Evolutionary conservation across 257 asterid species (phyloP), one percentile per base, ranked within the genome.

Genomic region (Solanum stenotomum): DNA sequence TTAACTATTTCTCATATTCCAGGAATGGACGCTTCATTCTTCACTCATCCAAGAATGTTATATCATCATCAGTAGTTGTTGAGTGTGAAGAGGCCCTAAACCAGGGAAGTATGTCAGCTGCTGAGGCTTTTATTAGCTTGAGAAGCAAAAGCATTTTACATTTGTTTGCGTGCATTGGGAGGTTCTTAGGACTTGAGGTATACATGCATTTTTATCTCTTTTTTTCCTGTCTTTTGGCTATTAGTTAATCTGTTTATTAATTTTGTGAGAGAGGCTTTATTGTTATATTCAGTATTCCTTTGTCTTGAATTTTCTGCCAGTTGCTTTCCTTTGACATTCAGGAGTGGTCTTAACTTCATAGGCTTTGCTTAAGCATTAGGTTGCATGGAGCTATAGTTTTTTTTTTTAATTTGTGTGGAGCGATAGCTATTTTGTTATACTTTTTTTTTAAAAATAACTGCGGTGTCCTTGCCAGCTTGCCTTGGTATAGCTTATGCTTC

Each of bases 181-280:
- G 98, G 91, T 95, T 94, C 94, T 92, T 97, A 91, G 99, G 99
- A 71, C 98, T 95, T 87, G 98, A 97, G 99, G 99, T 97, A 93
- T 33, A 89, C 18, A 46, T 46, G 42, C 5, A 27, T 82, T 44
- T 79, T 44, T n/a, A 13, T 79, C 40, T 44, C 67, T 5, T 27
- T 44, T 40, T 79, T 86, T 87, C 89, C 46, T 63, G n/a, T 38
- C 89, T 87, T 79, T 85, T 63, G 89, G 78, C 11, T 83, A 34
- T 82, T 46, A 52, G 77, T 40, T 42, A 25, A 44, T 79, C 67
- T 79, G 65, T 44, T 44, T 79, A 29, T 79, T 49, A 5, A 79
- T 79, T 79, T 44, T 63, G 85, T 27, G 27, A 44, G 63, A 27
- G 85, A 42, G 23, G 38, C 37, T 78, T 79, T 25, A 78, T 29